Percentiles rank a stretch among this genome's conserved stretches.
Conservation (phyloP, 345 rosid genomes). For the Brassica rapa region DNA sequence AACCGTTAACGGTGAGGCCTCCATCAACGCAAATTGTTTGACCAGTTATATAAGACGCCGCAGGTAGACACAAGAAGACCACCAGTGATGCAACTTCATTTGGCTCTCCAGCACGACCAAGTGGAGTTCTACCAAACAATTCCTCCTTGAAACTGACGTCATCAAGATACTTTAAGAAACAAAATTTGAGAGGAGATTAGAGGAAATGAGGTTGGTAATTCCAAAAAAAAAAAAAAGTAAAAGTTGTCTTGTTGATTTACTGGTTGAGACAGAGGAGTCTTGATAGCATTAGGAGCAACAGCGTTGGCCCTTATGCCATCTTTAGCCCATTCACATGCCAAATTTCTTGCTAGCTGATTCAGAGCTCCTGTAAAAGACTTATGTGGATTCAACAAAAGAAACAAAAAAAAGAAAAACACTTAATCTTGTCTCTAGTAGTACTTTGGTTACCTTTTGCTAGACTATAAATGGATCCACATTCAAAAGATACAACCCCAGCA, state of each 20-base stretch:
- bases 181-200: background rate
- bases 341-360: constrained; percentile 53
- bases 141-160: background rate
- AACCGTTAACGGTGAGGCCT: constrained; percentile 48
- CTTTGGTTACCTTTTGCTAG: constrained; percentile 26
- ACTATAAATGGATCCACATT: constrained; percentile 41
- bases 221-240: background rate
- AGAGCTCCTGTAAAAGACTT: constrained; percentile 41
- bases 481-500: constrained; percentile 28
- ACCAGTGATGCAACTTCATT: constrained; percentile 55
- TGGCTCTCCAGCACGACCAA: constrained; percentile 49
- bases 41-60: constrained; percentile 60
- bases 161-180: constrained; percentile 8
- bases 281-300: constrained; percentile 51
- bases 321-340: constrained; percentile 74
- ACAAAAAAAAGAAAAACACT: background rate
- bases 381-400: background rate
- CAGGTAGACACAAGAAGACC: constrained; percentile 56
- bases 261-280: constrained; percentile 44
- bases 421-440: background rate
- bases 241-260: background rate
- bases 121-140: constrained; percentile 41
- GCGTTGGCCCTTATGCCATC: constrained; percentile 58
- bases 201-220: background rate
- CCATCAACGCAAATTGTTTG: constrained; percentile 59